Base-by-base conservation (phyloP, 2,329 filamentous ascomycete genomes). In the Chaetomium globosum region DNA sequence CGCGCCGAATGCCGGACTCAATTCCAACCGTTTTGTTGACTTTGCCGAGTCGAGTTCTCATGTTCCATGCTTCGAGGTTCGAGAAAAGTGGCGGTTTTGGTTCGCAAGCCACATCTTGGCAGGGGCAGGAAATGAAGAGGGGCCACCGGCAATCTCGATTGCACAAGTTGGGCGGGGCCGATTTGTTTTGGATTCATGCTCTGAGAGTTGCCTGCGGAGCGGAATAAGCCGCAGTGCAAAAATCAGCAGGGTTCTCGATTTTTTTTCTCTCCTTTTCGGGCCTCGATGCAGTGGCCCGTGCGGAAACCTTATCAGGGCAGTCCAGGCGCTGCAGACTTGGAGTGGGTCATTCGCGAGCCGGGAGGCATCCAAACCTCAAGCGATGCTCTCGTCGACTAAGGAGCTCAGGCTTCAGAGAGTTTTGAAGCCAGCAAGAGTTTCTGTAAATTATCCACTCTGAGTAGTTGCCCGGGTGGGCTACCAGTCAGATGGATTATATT, bases 41-140 rank as follows among this genome's bases (percentile, higher is more conserved):
- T 55, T 36, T 19, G 3, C 36, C 36, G 3, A 39, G 36, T 39
- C 33, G 8, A 36, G 9, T 3, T 52, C 28, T 23, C 26, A 5
- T 5, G 19, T 13, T 31, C 53, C 13, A 33, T 48, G 9, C 28
- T 19, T 59, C 30, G n/a, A 28, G 10, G 57, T 59, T 26, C 30
- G 36, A 12, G 43, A 36, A 39, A 21, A 30, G 51, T 39, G 28
- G 16, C 23, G 54, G 7, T 59, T 21, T 31, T 31, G 39, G 51
- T 39, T 26, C 23, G 16, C 56, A 51, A 59, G 49, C 62, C 49
- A 59, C 65, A 26, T 4, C 48, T 52, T 49, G 48, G 61, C 63
- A 67, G 59, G 59, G 63, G 62, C 28, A 10, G 66, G 68, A 69
- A 69, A 69, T 69, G 62, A 68, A 21, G 61, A 61, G 63, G 68